Percentiles rank a stretch among this genome's conserved stretches.
Evolutionary conservation across 371 early-diverging fungal species (phyloP).

Genomic region (Circinella minor): DNA sequence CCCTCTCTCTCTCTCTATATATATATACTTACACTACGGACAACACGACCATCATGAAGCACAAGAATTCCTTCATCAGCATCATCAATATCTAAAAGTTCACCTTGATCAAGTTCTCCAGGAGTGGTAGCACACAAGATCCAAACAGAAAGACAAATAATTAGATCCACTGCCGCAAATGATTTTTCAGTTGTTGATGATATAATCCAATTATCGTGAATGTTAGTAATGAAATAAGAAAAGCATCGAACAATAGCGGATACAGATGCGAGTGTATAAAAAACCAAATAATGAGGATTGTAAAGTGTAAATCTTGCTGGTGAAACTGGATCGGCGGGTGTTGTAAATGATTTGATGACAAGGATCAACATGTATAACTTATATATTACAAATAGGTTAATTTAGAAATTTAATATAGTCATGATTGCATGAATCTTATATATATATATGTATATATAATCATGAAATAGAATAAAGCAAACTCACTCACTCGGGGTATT

Average conservation of each 20-base stretch:
- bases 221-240: conserved; percentile 44
- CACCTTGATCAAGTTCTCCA: conserved; percentile 48
- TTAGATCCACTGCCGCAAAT: conserved; percentile 47
- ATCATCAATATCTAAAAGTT: conserved; percentile 47
- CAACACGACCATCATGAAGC: conserved; percentile 46
- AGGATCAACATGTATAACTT: conserved; percentile 59
- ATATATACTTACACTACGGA: conserved; percentile 42
- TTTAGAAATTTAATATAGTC: background rate
- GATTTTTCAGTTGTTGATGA: conserved; percentile 47
- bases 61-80: conserved; percentile 50
- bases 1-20: background rate
- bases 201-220: conserved; percentile 30
- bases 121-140: conserved; percentile 52
- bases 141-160: conserved; percentile 43
- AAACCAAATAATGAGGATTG: conserved; percentile 53
- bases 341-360: conserved; percentile 53
- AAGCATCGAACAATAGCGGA: conserved; percentile 54
- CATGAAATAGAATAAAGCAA: background rate
- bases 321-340: conserved; percentile 49
- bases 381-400: background rate
- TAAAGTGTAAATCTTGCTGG: conserved; percentile 60
- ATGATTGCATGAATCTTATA: background rate
- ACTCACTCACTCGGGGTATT: conserved; percentile 41
- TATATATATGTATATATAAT: background rate
- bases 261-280: conserved; percentile 49